These are phyloP conservation scores for Wickerhamiella occidentalis DNA, from an alignment of 805 yeast species.

Conservation along the genomic window DNA sequence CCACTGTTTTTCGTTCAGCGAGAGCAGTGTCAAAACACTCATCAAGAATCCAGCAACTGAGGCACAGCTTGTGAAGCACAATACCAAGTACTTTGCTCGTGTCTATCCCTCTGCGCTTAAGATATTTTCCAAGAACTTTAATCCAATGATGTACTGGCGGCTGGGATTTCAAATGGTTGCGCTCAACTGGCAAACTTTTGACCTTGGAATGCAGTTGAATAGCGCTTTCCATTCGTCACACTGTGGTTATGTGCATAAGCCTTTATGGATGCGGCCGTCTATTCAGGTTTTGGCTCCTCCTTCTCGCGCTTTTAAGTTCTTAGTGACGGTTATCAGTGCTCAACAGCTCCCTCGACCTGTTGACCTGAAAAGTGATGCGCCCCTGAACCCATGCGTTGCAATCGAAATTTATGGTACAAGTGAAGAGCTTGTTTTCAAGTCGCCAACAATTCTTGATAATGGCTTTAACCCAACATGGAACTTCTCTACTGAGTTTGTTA, in stretches of 20 bases:
- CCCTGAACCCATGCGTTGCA: slow-evolving; percentile 49
- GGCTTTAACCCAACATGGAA: slow-evolving; percentile 89
- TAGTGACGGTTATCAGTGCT: slow-evolving; percentile 54
- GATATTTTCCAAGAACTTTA: slow-evolving; percentile 66
- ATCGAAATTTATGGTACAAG: slow-evolving; percentile 44
- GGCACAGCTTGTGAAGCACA: slow-evolving; percentile 60
- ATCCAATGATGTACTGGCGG: slow-evolving; percentile 70
- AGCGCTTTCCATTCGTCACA: slow-evolving; percentile 52
- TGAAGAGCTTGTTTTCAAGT: slow-evolving; percentile 17
- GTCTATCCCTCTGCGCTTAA: slow-evolving; percentile 77
- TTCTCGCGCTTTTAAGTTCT: slow-evolving; percentile 12
- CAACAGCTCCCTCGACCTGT: slow-evolving; percentile 71
- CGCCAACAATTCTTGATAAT: slow-evolving; percentile 41
- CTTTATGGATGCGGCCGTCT: slow-evolving; percentile 30
- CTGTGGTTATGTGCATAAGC: slow-evolving; percentile 70
- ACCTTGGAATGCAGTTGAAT: slow-evolving; percentile 77
- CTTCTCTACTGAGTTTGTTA: slow-evolving; percentile 36
- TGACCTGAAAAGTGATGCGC: slow-evolving; percentile 35
- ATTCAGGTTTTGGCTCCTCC: not conserved
- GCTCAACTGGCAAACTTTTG: slow-evolving; percentile 91
- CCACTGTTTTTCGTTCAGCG: slow-evolving; percentile 82
- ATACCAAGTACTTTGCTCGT: slow-evolving; percentile 61
- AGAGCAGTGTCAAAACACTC: slow-evolving; percentile 52
- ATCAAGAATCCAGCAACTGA: slow-evolving; percentile 37
- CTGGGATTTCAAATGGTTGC: slow-evolving; percentile 92